Evolutionary conservation across 225 moss, liverwort and hornwort species (phyloP).

Genomic region (Pseudisothecium myosuroides): DNA sequence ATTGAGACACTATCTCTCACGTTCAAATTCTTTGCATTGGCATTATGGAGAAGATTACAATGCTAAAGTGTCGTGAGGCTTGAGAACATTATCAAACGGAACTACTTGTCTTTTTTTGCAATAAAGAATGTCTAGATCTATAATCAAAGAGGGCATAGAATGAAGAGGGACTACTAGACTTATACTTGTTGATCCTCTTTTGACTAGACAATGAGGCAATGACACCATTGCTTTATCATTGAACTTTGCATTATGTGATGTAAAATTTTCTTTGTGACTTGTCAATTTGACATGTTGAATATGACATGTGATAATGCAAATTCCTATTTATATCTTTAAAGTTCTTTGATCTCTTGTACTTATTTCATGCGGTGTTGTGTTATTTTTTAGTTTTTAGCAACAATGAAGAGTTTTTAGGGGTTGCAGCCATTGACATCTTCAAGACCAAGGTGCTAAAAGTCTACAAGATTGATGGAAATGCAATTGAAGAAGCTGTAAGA

Average conservation of each 20-base stretch:
- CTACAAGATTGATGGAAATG: no score
- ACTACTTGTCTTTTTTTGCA: not conserved
- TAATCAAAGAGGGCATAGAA: not conserved
- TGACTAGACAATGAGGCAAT: not conserved
- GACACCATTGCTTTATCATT: not conserved
- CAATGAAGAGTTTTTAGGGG: not conserved
- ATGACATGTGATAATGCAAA: no score
- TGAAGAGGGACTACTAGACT: not conserved
- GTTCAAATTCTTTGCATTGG: not conserved
- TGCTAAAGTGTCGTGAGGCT: accelerated
- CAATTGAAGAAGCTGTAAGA: not conserved
- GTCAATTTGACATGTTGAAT: no score
- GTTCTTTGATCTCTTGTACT: no score
- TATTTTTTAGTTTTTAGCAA: not conserved
- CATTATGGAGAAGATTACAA: not conserved
- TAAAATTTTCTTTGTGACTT: not conserved
- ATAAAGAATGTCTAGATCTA: not conserved
- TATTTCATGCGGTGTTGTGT: no score
- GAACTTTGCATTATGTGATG: not conserved
- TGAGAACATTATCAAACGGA: not conserved
- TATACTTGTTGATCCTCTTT: not conserved
- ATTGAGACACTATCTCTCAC: not conserved
- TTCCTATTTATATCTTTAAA: not conserved
- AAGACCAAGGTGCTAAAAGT: not conserved
- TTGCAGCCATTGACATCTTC: not conserved